These are phyloP conservation scores for Anethum foeniculum DNA, from an alignment of 140 eudicot genomes.

Conservation along the genomic window DNA sequence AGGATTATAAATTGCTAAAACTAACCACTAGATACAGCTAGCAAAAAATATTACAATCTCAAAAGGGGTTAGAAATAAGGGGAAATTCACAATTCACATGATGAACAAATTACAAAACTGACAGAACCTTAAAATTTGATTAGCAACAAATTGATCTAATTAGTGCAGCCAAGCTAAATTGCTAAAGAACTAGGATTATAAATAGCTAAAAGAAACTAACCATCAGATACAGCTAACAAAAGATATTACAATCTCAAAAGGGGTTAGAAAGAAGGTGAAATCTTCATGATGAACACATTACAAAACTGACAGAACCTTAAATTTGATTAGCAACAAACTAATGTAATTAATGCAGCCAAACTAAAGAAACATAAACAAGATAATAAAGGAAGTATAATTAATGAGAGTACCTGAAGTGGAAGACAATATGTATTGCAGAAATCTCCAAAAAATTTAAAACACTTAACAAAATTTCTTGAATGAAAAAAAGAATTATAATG, in stretches of 20 bases:
- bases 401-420: slow-evolving; percentile 7
- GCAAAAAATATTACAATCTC: not conserved
- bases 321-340: not conserved
- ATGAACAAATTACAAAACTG: not conserved
- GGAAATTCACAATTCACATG: not conserved
- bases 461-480: not conserved
- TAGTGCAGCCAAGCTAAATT: not conserved
- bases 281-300: not conserved
- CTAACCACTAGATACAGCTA: too few relatives aligned
- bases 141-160: not conserved
- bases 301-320: not conserved
- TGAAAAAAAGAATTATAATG: not conserved
- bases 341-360: not conserved
- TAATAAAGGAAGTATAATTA: not conserved
- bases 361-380: not conserved
- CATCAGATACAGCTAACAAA: not conserved
- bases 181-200: too few relatives aligned
- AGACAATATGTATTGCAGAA: not conserved
- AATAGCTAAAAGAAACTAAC: too few relatives aligned
- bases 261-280: not conserved
- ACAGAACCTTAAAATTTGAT: not conserved
- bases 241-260: not conserved
- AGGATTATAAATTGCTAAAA: too few relatives aligned
- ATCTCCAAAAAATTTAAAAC: not conserved
- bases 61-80: not conserved